Conservation (phyloP, 192 early-diverging fungal genomes). For the Coemansia sp. region DNA sequence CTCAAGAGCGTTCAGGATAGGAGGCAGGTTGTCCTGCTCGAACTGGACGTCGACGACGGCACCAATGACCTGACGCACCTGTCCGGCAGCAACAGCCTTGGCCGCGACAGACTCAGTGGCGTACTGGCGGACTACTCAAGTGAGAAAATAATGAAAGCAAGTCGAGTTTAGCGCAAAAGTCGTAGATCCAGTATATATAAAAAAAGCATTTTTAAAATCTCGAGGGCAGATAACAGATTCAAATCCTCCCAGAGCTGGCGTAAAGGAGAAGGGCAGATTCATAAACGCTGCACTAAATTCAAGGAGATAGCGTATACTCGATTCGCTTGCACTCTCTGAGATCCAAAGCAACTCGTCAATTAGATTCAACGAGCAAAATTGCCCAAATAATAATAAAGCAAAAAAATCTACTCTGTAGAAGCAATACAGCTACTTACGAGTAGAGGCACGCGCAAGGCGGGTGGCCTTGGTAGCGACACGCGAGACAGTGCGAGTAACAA, state of each 20-base stretch:
- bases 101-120: slow-evolving; percentile 61
- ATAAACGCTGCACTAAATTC: background rate
- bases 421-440: slow-evolving; percentile 31
- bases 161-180: background rate
- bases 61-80: slow-evolving; percentile 94
- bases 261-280: background rate
- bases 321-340: background rate
- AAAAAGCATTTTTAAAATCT: background rate
- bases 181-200: background rate
- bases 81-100: slow-evolving; percentile 63
- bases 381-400: background rate
- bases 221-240: slow-evolving; percentile 1
- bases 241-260: background rate
- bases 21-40: slow-evolving; percentile 83
- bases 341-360: background rate
- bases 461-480: slow-evolving; percentile 46
- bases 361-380: slow-evolving; percentile 1
- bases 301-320: background rate
- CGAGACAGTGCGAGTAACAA: slow-evolving; percentile 47
- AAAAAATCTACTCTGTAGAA: background rate
- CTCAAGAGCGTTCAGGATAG: slow-evolving; percentile 97
- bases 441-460: slow-evolving; percentile 33
- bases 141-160: background rate
- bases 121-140: slow-evolving; percentile 59
- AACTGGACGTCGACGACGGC: slow-evolving; percentile 99